Evolutionary conservation across 495 filamentous ascomycete species (phyloP).

Genomic region (Hypoxylon intermedium): DNA sequence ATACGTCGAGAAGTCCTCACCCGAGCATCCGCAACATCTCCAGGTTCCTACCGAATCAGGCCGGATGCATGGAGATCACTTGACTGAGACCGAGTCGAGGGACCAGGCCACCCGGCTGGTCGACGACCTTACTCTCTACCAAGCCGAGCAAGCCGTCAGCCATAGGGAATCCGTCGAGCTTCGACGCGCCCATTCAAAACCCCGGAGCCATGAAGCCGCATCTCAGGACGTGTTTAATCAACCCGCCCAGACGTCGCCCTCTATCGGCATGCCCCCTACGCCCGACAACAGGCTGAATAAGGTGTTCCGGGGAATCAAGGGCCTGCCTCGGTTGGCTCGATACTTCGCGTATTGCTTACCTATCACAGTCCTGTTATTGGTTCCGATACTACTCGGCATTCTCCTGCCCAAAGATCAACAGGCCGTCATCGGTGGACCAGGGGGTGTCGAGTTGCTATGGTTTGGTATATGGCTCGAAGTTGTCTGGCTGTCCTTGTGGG

Average conservation of each 20-base stretch:
- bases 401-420: conserved; percentile 58
- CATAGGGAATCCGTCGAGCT: conserved; percentile 55
- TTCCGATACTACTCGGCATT: conserved; percentile 81
- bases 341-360: conserved; percentile 90
- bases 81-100: conserved; percentile 40
- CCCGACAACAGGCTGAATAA: conserved; percentile 61
- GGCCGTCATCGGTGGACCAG: conserved; percentile 66
- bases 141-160: conserved; percentile 78
- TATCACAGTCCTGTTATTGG: conserved; percentile 72
- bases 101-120: conserved; percentile 77
- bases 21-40: conserved; percentile 26
- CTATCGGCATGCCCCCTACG: conserved; percentile 50
- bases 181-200: conserved; percentile 46
- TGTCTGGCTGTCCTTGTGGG: conserved; percentile 92
- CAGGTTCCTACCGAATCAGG: conserved; percentile 27
- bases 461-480: conserved; percentile 95
- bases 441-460: conserved; percentile 82
- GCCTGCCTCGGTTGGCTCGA: conserved; percentile 77
- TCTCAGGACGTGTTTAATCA: conserved; percentile 84
- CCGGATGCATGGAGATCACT: conserved; percentile 8
- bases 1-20: conserved; percentile 29
- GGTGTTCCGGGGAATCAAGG: conserved; percentile 62
- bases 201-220: conserved; percentile 52
- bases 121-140: conserved; percentile 84
- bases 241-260: conserved; percentile 60